phyloP scores from a whole-genome alignment of 2,329 filamentous ascomycete genomes.

The Ceratocystis alfenasii region DNA sequence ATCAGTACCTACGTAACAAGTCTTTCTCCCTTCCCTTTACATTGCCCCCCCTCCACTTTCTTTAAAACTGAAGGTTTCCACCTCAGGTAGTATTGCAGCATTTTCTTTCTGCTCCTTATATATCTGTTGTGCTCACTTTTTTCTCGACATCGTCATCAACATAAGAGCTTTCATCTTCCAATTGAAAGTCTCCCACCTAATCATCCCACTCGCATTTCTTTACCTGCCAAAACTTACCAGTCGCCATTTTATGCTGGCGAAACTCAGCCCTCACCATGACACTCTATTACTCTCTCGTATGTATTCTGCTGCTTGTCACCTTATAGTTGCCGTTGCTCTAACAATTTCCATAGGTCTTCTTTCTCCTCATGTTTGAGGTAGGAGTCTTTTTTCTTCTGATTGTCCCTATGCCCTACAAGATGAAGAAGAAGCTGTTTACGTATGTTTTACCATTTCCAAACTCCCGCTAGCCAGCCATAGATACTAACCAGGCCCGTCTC shows the following conservation, averaged over 20 bases:
- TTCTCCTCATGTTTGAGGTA: slow-evolving; percentile 76
- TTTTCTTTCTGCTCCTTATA: not conserved
- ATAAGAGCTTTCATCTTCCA: not conserved
- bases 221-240: not conserved
- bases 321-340: slow-evolving; percentile 8
- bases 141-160: not conserved
- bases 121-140: not conserved
- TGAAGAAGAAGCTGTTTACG: slow-evolving; percentile 75
- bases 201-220: not conserved
- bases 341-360: slow-evolving; percentile 53
- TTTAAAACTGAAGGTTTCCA: slow-evolving; percentile 14
- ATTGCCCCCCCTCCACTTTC: not conserved
- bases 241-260: not conserved
- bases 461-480: slow-evolving; percentile 2
- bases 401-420: slow-evolving; percentile 75
- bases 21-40: slow-evolving; percentile 6
- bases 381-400: slow-evolving; percentile 65
- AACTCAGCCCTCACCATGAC: slow-evolving; percentile 35
- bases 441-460: slow-evolving; percentile 30
- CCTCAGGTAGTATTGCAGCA: not conserved
- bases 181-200: not conserved
- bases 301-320: slow-evolving; percentile 23
- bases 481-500: slow-evolving; percentile 6
- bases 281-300: slow-evolving; percentile 46
- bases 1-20: not conserved